A percentile compares a stretch with the other conserved stretches of the same genome.
Evolutionary conservation across 768 basidiomycete genomes (phyloP).

Genomic region (Phanerochaete sordida): DNA sequence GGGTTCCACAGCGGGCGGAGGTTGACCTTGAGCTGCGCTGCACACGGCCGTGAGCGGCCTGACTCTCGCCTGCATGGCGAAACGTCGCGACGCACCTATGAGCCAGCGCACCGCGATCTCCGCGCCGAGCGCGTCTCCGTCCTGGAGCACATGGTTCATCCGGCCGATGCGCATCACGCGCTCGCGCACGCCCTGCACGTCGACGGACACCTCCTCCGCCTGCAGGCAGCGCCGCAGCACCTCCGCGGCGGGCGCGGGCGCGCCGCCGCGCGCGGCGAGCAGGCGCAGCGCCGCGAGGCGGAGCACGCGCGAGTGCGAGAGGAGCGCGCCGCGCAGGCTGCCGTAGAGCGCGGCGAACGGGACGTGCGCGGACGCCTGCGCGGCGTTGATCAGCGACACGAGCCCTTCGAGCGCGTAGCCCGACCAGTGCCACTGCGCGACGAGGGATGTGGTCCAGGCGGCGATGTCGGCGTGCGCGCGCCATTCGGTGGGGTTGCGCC

Average conservation of each 20-base stretch:
- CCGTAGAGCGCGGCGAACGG: constrained; percentile 51
- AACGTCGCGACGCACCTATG: constrained; percentile 47
- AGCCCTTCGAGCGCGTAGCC: constrained; percentile 53
- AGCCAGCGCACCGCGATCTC: constrained; percentile 72
- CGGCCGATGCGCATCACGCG: constrained; percentile 75
- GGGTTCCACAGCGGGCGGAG: constrained; percentile 88
- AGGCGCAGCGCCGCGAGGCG: constrained; percentile 66
- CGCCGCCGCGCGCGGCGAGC: constrained; percentile 50
- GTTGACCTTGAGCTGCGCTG: constrained; percentile 92
- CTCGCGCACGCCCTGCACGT: constrained; percentile 80
- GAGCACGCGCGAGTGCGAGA: constrained; percentile 69
- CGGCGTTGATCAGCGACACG: constrained; percentile 41
- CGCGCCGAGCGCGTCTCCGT: constrained; percentile 52
- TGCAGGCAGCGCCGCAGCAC: constrained; percentile 65
- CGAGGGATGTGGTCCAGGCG: constrained; percentile 43
- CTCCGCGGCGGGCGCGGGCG: constrained; percentile 42
- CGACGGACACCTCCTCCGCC: constrained; percentile 78
- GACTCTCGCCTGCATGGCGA: neutral
- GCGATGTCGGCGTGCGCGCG: constrained; percentile 40
- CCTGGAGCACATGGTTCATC: constrained; percentile 57
- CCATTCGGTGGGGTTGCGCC: constrained; percentile 44
- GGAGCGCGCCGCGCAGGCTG: constrained; percentile 47
- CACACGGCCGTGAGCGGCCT: neutral
- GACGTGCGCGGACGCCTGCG: constrained; percentile 31
- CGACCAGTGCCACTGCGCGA: constrained; percentile 57